These are phyloP conservation scores for Verruconis gallopava DNA, from an alignment of 2,329 filamentous ascomycete species.

Conservation along the genomic window DNA sequence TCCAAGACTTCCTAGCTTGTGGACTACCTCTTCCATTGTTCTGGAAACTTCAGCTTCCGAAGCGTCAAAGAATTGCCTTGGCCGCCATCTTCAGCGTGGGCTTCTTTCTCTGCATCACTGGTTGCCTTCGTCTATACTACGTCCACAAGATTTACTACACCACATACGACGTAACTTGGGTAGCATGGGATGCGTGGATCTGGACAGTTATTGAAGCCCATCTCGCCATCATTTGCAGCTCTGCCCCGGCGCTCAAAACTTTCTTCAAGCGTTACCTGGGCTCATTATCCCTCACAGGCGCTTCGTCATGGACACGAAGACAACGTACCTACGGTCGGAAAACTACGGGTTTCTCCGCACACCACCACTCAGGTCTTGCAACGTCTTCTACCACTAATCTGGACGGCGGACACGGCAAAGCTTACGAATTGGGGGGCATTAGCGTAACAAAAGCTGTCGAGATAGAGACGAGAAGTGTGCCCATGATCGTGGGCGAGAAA, in stretches of 20 bases:
- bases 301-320: no score
- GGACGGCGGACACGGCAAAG: not conserved
- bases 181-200: conserved; percentile 25
- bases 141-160: conserved; percentile 20
- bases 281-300: no score
- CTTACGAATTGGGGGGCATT: not conserved
- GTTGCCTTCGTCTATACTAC: not conserved
- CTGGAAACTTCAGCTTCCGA: conserved; percentile 30
- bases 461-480: conserved; percentile 1
- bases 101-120: conserved; percentile 23
- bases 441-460: not conserved
- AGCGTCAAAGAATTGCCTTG: conserved; percentile 30
- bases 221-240: conserved; percentile 30
- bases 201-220: conserved; percentile 30
- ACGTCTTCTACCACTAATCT: no score
- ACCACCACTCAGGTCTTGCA: no score
- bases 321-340: no score
- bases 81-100: conserved; percentile 33
- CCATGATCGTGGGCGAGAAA: conserved; percentile 3
- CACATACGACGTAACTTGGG: conserved; percentile 29
- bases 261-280: conserved; percentile 30
- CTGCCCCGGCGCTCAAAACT: conserved; percentile 30
- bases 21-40: conserved; percentile 31
- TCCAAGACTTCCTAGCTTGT: conserved; percentile 29
- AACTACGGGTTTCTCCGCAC: no score